Base-by-base conservation (phyloP, 306 rosid genomes). In the Pterocarpus santalinus region DNA sequence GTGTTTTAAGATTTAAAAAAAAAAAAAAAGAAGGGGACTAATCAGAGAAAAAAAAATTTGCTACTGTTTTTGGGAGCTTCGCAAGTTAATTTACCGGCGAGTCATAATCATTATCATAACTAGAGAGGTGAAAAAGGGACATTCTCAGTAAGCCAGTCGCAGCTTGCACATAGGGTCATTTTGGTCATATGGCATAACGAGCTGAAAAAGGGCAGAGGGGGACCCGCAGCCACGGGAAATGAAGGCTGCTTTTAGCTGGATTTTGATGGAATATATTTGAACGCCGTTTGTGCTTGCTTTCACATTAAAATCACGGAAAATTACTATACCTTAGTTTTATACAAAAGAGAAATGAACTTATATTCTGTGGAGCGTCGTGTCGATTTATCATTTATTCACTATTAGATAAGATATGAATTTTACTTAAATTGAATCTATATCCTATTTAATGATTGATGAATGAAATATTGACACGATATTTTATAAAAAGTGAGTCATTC, bases 201-300 rank as follows among this genome's bases (percentile, higher is more conserved):
- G 39, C 34, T 22, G 22, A 75, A 36, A 51, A 14, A 28, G 46
- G 28, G 28, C 62, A 74, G 22, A 12, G 13, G 75, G 76, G 84
- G 84, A 16, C 82, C 89, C 76, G 72, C 73, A 17, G 9, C 12
- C 89, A 79, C 86, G 69, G 38, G 85, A 75, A 76, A 57, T 13
- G 73, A 43, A 74, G 82, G 82, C 47, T 36, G 79, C 62, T 82
- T 73, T 30, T 66, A 61, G 85, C 81, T 85, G 83, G 85, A 81
- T 73, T 58, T 60, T 38, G 83, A 68, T 79, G 81, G 80, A n/a
- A 33, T 1, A 39, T 41, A 39, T 41, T 70, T 82, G 69, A 72
- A 65, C 76, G 76, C 83, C 76, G 86, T 43, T 65, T 71, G 70
- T 51, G 70, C 41, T 72, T 44, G 58, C 32, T 72, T 77, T 64